These are phyloP conservation scores for Cinnamomum chago DNA, from an alignment of 164 flowering plant genomes.

Conservation along the genomic window DNA sequence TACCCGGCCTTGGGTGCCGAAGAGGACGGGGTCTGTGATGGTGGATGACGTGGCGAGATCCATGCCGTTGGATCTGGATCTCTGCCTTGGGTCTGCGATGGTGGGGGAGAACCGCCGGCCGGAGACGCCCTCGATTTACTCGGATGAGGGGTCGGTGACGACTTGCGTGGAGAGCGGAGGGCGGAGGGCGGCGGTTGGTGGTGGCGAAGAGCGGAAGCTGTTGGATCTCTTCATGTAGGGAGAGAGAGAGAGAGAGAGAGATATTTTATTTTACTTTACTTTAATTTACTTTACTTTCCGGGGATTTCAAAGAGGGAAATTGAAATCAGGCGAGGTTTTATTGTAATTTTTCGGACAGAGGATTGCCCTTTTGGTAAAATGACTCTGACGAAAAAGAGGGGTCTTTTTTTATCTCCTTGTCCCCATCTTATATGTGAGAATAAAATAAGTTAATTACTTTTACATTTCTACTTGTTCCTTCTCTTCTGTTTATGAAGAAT, in stretches of 20 bases:
- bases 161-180: slow-evolving; percentile 32
- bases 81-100: slow-evolving; percentile 34
- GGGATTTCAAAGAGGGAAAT: slow-evolving; percentile 1
- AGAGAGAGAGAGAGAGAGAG: not conserved
- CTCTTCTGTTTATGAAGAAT: no score
- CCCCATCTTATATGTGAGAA: not conserved
- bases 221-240: slow-evolving; percentile 21
- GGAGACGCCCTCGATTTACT: slow-evolving; percentile 56
- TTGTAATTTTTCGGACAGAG: slow-evolving; percentile 15
- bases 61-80: slow-evolving; percentile 47
- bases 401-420: not conserved
- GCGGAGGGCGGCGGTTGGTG: not conserved
- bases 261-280: no score
- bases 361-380: slow-evolving; percentile 15
- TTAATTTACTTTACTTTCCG: not conserved
- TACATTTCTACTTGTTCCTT: no score
- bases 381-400: slow-evolving; percentile 3
- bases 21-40: not conserved
- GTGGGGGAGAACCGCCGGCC: slow-evolving; percentile 32
- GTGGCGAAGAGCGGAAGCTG: slow-evolving; percentile 14
- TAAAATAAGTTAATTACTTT: not conserved
- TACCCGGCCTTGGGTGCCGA: slow-evolving; percentile 8
- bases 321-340: slow-evolving; percentile 16
- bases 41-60: slow-evolving; percentile 19
- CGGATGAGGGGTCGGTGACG: slow-evolving; percentile 59